Evolutionary conservation across 139 green algal species (phyloP).

Genomic region (Chlorella vulgaris): DNA sequence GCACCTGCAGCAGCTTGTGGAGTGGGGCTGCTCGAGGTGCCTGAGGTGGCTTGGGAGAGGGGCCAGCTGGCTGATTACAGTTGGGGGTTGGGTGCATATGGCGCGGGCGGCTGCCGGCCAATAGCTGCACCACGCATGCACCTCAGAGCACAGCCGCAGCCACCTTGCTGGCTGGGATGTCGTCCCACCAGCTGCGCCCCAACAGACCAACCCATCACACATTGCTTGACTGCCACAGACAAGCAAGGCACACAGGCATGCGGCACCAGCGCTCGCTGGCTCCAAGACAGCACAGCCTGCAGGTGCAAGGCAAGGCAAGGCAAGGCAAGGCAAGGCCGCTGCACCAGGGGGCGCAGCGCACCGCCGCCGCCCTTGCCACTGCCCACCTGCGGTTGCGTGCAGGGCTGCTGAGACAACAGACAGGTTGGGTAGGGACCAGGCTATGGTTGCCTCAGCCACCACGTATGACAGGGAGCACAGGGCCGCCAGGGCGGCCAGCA

Average conservation of each 20-base stretch:
- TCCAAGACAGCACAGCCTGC: no score
- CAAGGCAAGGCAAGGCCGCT: background rate
- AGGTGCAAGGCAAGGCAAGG: no score
- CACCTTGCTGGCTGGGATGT: no score
- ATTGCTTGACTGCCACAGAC: no score
- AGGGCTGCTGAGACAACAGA: slow-evolving; percentile 46
- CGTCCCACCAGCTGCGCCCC: no score
- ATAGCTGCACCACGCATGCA: background rate
- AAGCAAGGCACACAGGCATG: no score
- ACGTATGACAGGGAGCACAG: slow-evolving; percentile 50
- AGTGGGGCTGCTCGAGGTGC: no score
- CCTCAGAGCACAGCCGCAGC: background rate
- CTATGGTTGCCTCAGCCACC: slow-evolving; percentile 61
- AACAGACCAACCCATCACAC: no score
- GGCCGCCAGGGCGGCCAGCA: slow-evolving; percentile 41
- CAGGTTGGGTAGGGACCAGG: slow-evolving; percentile 51
- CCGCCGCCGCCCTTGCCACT: background rate
- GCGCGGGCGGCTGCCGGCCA: background rate
- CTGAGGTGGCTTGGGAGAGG: background rate
- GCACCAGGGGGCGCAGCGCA: background rate
- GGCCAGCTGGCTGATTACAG: no score
- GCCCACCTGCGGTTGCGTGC: slow-evolving; percentile 11
- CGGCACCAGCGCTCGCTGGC: no score
- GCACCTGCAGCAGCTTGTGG: background rate
- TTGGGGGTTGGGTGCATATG: background rate